Base-by-base conservation (phyloP, 257 asterid genomes). In the Primulina huaijiensis region DNA sequence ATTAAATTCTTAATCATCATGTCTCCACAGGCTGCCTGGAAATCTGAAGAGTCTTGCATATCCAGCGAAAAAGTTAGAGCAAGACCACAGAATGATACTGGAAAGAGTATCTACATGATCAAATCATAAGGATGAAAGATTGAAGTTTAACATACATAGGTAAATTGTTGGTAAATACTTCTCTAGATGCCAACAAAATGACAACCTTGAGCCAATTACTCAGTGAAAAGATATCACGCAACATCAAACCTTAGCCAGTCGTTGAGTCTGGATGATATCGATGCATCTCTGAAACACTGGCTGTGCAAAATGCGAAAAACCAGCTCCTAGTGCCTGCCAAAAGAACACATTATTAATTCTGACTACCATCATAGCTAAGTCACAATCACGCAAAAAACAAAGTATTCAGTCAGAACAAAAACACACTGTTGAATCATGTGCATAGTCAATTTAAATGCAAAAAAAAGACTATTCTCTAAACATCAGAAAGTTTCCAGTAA, bases 251-350 rank as follows among this genome's bases (percentile, higher is more conserved):
- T 94, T 94, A 62, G 97, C 97, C 84, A 86, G 35, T 72, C 85
- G 95, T 73, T 94, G 99, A 67, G 90, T 81, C 89, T 94, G 97
- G 76, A 94, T 88, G 84, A 88, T 84, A 83, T 82, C 83, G 68
- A 89, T 88, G 86, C 99, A 94, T 89, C 99, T 86, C 96, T 87
- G 95, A 71, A 81, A 91, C 71, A 91, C 99, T 56, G 99, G 98
- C 57, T 79, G 92, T 65, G 96, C 98, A 79, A 92, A 92, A 78
- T 88, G 95, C 11, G 89, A 77, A 80, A 92, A 92, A 53, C 96
- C 99, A 7, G 88, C 30, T 38, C 97, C 97, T 78, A 94, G 73
- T 58, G 99, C 99, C 99, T 94, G 93, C 33, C 35, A 74, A 57
- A 69, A 60, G 62, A 60, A 1, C 34, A 12, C n/a, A 12, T 34